Evolutionary conservation across 1,284 basidiomycete genomes (phyloP).

Genomic region (Uromyces viciae-fabae): DNA sequence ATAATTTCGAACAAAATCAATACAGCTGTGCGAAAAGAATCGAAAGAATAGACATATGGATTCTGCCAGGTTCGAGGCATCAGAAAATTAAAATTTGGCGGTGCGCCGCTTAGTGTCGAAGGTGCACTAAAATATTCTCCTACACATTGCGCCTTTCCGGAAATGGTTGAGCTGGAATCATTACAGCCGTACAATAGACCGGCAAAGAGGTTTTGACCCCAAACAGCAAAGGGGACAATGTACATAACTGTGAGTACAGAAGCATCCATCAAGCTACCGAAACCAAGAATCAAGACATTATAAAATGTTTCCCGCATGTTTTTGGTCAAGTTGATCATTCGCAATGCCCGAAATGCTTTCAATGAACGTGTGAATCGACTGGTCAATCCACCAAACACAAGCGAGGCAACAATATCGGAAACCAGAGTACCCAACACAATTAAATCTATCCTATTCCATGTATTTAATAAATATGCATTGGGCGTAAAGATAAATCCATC

Average conservation of each 20-base stretch:
- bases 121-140: slow-evolving; percentile 65
- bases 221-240: slow-evolving; percentile 94
- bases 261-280: slow-evolving; percentile 80
- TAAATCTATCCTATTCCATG: slow-evolving; percentile 91
- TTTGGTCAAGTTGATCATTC: slow-evolving; percentile 82
- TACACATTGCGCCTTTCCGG: slow-evolving; percentile 60
- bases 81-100: slow-evolving; percentile 60
- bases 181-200: slow-evolving; percentile 83
- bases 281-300: slow-evolving; percentile 83
- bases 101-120: background rate
- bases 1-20: slow-evolving; percentile 96
- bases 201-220: slow-evolving; percentile 91
- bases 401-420: slow-evolving; percentile 67
- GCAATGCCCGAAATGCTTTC: slow-evolving; percentile 82
- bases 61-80: slow-evolving; percentile 85
- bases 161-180: slow-evolving; percentile 60
- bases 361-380: slow-evolving; percentile 77
- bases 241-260: slow-evolving; percentile 84
- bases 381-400: slow-evolving; percentile 64
- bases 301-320: slow-evolving; percentile 86
- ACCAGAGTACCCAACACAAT: slow-evolving; percentile 75
- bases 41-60: slow-evolving; percentile 86
- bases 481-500: slow-evolving; percentile 72
- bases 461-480: slow-evolving; percentile 83
- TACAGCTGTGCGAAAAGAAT: slow-evolving; percentile 77